Evolutionary conservation across 2,329 filamentous ascomycete genomes (phyloP), one percentile per base, ranked within the genome.

Genomic region (Fusarium duplospermum): DNA sequence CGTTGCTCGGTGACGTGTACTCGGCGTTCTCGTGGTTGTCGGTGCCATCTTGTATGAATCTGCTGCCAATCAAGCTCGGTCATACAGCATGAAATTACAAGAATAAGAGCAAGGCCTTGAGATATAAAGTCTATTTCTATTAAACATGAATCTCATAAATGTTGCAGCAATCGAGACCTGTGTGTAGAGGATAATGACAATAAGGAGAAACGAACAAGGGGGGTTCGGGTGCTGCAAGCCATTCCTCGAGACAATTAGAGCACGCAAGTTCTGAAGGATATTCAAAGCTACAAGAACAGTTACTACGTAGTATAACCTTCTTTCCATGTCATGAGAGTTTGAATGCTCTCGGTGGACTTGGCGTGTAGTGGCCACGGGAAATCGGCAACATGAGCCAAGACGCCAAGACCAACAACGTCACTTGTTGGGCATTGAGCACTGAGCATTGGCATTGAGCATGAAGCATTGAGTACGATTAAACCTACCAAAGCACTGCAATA

Each of bases 371-470:
- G 5, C 3, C 9, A 50, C 47, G 24, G 47, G 27, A 52, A 31
- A 31, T 52, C 47, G 47, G 47, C 47, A 52, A 31, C 10, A 29
- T 52, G 27, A 31, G 47, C 47, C 47, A 52, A 52, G 47, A 5
- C 27, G 47, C 47, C 47, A 52, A 52, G 47, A 14, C 27, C 47
- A 52, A 52, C 47, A 52, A 52, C 47, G 27, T 52, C 47, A n/a
- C 47, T 52, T 31, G 5, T 52, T 63, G 56, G 24, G 40, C 57
- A 61, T 73, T 52, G 24, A 50, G 45, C 40, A 14, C 4, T 45
- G 60, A 71, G 66, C 70, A 68, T 50, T 47, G 29, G 58, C 57
- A 61, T 74, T 6, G 16, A 29, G 16, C 29, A 52, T 6, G 45
- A 59, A 33, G 58, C 57, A 61, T 71, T 10, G 16, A 52, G 16